A percentile compares a stretch with the other conserved stretches of the same genome.
Conservation (phyloP, 75 land plant species). For the Gnetum montanum region DNA sequence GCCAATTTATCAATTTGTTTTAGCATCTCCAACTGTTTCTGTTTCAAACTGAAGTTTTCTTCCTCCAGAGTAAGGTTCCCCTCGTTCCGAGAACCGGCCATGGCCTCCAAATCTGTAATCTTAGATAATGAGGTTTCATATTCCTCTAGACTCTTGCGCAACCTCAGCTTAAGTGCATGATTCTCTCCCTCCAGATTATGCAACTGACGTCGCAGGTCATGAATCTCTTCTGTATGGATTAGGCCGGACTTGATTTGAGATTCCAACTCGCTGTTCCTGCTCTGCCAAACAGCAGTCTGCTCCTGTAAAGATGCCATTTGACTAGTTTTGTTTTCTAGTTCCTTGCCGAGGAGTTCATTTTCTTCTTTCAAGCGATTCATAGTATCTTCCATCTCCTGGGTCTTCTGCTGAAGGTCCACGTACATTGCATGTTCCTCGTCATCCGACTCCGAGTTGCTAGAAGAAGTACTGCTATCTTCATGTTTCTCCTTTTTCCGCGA, state of each 20-base stretch:
- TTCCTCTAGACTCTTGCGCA: not conserved
- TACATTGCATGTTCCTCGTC: not conserved
- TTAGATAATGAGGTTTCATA: too few relatives aligned
- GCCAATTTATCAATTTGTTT: slow-evolving; percentile 2
- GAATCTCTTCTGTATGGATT: slow-evolving; percentile 4
- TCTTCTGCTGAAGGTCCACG: slow-evolving; percentile 2
- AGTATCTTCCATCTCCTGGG: not conserved
- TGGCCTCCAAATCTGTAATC: too few relatives aligned
- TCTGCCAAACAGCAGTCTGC: slow-evolving; percentile 1
- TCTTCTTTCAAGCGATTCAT: slow-evolving; percentile 2
- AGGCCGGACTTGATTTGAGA: slow-evolving; percentile 1
- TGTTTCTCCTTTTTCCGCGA: slow-evolving; percentile 19
- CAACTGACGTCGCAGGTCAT: not conserved
- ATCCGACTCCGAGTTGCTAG: not conserved
- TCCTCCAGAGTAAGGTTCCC: not conserved
- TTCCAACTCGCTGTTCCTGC: not conserved
- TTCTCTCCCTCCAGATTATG: slow-evolving; percentile 1
- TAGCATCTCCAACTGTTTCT: not conserved
- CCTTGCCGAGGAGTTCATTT: slow-evolving; percentile 1
- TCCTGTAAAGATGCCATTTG: not conserved
- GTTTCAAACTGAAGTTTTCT: not conserved
- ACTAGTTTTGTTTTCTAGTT: not conserved
- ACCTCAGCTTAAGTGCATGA: not conserved
- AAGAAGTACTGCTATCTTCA: not conserved
- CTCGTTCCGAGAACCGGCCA: not conserved